Base-by-base conservation (phyloP, 371 early-diverging fungal species). In the Apophysomyces variabilis region DNA sequence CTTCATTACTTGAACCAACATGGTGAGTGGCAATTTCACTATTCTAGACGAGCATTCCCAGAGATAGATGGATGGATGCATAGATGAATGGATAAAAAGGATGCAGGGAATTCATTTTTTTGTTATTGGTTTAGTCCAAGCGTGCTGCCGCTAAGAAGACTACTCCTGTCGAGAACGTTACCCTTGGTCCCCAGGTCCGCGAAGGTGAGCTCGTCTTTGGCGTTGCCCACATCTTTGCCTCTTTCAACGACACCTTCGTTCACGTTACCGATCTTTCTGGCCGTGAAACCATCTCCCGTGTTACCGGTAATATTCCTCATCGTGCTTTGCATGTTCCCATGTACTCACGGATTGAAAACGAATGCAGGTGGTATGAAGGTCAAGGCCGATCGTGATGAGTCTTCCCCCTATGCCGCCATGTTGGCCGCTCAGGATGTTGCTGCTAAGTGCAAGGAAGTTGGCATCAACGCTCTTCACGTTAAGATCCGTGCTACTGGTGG, bases 341-440 rank as follows among this genome's bases (percentile, higher is more conserved):
- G 45, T 58, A 32, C 61, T 38, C 50, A 41, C 13, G 41, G 41
- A 41, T 11, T 74, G 37, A 26, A 26, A 26, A 46, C 38, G 57
- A 47, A 47, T 61, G 7, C 72, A 93, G 95, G 96, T 91, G 99
- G 99, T 80, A 99, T 99, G 99, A 99, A 97, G 90, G 99, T 99
- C 77, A 99, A 99, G 94, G 97, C 99, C 72, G 99, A 99, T 87
- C 98, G 99, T 89, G 99, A 99, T 87, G 99, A 99, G 85, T 96
- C 99, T 58, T 99, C 99, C 64, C 99, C 99, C 74, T 99, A 99
- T 88, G 99, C 99, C 67, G 99, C 99, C 73, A 99, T 99, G 99
- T 93, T 99, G 88, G 99, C 99, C 77, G 96, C 99, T 71, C 99
- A 99, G 89, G 99, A 99, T 85, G 99, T 98, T 75, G 99, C 99